Evolutionary conservation across 1,139 yeast genomes (phyloP).

Genomic region (Blastobotrys capitulatus): DNA sequence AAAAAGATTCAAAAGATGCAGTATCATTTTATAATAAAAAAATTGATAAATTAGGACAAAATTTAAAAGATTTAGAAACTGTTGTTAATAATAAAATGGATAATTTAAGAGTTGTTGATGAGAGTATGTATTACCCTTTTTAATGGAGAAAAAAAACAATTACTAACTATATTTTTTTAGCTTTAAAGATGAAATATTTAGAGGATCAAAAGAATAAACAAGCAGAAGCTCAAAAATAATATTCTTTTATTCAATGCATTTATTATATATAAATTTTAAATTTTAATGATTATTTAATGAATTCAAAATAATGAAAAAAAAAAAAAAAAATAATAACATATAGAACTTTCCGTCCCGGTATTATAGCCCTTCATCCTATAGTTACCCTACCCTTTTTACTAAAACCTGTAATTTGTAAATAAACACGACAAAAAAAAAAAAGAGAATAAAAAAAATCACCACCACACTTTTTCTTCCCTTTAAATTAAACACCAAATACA

Average conservation of each 20-base stretch:
- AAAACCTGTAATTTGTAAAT: too few relatives aligned
- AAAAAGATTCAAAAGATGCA: conserved; percentile 57
- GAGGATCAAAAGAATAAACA: conserved; percentile 8
- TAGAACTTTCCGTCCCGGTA: neutral
- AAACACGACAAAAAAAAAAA: neutral
- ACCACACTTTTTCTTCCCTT: neutral
- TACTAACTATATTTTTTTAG: neutral
- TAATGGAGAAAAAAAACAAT: neutral
- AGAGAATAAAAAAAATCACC: too few relatives aligned
- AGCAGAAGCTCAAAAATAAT: neutral
- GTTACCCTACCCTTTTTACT: neutral
- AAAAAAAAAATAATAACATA: neutral
- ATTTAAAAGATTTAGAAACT: conserved; percentile 65
- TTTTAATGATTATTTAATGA: neutral
- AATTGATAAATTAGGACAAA: conserved; percentile 64
- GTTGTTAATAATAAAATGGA: conserved; percentile 44
- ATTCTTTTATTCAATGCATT: neutral
- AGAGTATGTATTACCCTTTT: conserved; percentile 23
- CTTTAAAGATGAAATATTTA: conserved; percentile 7
- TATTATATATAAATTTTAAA: neutral
- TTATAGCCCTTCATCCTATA: neutral
- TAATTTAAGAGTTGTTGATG: conserved; percentile 31
- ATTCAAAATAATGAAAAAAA: neutral
- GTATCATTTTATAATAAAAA: conserved; percentile 67
- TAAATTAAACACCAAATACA: too few relatives aligned